Conservation (phyloP, 2,329 filamentous ascomycete genomes). For the Leptosphaerulina australis region DNA sequence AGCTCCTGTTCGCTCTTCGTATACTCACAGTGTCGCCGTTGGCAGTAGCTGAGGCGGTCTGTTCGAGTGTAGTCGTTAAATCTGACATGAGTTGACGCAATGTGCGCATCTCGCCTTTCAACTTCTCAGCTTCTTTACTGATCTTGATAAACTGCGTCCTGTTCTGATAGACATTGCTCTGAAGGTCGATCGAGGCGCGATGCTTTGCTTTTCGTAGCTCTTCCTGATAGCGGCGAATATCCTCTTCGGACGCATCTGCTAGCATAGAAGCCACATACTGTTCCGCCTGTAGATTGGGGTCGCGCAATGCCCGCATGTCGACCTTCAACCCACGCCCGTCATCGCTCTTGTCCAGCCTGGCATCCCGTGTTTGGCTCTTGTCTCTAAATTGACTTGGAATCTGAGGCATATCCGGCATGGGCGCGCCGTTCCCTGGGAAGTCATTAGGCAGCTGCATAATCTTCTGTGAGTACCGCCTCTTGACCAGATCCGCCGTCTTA, state of each 20-base stretch:
- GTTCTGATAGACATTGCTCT: constrained; percentile 96
- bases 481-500: constrained; percentile 81
- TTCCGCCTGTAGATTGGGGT: constrained; percentile 79
- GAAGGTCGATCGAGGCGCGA: constrained; percentile 80
- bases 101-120: constrained; percentile 94
- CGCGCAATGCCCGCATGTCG: constrained; percentile 77
- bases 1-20: constrained; percentile 76
- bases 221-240: constrained; percentile 81
- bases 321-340: constrained; percentile 67
- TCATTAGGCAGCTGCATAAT: constrained; percentile 79
- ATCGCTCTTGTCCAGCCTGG: constrained; percentile 54
- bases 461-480: constrained; percentile 90
- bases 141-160: constrained; percentile 99
- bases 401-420: constrained; percentile 67
- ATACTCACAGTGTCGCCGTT: constrained; percentile 50
- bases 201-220: constrained; percentile 77
- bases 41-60: constrained; percentile 52
- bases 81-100: constrained; percentile 91
- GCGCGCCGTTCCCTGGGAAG: constrained; percentile 67
- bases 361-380: constrained; percentile 52
- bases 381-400: constrained; percentile 65
- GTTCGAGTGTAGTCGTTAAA: constrained; percentile 63
- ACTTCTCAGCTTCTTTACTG: constrained; percentile 97
- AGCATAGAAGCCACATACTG: constrained; percentile 77
- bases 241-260: constrained; percentile 83